A percentile compares a stretch with the other conserved stretches of the same genome.
Conservation (phyloP, 306 rosid species). For the Lathyrus oleraceus region DNA sequence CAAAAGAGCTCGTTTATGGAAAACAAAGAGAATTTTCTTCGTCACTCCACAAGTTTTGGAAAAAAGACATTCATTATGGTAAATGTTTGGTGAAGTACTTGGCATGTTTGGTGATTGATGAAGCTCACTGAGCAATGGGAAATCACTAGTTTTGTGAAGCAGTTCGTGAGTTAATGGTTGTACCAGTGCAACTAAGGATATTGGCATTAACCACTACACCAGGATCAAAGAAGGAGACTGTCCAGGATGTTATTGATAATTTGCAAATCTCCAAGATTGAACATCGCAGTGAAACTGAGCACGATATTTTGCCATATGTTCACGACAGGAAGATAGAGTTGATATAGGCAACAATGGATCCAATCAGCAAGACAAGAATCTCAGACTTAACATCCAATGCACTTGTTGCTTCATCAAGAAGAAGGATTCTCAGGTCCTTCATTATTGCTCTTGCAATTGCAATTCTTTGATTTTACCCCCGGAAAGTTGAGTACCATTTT, state of each 20-base stretch:
- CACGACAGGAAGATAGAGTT: slow-evolving; percentile 88
- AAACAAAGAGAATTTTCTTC: slow-evolving; percentile 86
- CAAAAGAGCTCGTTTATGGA: slow-evolving; percentile 86
- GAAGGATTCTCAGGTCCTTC: slow-evolving; percentile 84
- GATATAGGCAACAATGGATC: slow-evolving; percentile 56
- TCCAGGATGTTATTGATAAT: slow-evolving; percentile 87
- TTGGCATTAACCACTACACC: slow-evolving; percentile 96
- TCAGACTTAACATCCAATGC: slow-evolving; percentile 90
- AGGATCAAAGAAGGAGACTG: slow-evolving; percentile 83
- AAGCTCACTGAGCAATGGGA: slow-evolving; percentile 96
- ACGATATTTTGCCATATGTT: slow-evolving; percentile 72
- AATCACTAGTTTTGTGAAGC: slow-evolving; percentile 87
- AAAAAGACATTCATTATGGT: slow-evolving; percentile 85
- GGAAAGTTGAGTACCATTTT: slow-evolving; percentile 86
- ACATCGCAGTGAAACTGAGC: slow-evolving; percentile 77
- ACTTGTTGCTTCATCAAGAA: slow-evolving; percentile 96
- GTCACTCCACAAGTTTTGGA: slow-evolving; percentile 99
- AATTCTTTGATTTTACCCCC: slow-evolving; percentile 98
- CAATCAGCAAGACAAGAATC: slow-evolving; percentile 49
- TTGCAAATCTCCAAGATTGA: slow-evolving; percentile 77
- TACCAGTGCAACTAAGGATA: slow-evolving; percentile 75
- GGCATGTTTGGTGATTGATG: slow-evolving; percentile 96
- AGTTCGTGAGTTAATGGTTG: slow-evolving; percentile 82
- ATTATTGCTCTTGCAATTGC: slow-evolving; percentile 93
- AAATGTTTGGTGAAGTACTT: slow-evolving; percentile 68